Base-by-base conservation (phyloP, 768 basidiomycete species). In the Podaxis sp. region DNA sequence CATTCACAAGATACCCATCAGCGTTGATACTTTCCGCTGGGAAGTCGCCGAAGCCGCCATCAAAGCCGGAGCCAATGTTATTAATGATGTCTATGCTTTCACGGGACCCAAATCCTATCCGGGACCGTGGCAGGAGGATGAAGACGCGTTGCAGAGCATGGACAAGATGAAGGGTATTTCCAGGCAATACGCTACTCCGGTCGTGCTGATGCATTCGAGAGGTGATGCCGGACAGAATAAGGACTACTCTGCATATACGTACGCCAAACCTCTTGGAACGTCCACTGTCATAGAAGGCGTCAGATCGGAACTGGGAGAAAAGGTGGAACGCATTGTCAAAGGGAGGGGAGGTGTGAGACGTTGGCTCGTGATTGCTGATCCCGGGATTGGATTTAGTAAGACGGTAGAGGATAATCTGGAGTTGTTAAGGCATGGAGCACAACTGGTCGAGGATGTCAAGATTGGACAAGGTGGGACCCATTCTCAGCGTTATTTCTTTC, bases 381-480 rank as follows among this genome's bases (percentile, higher is more conserved):
- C 96, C 2, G 96, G 96, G 0, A 76, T 98, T 55, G 96, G 97
- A 36, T 99, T 98, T 71, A 96, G 95, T 72, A 98, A 98, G 73
- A 82, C 85, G 0, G 70, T 87, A 2, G 80, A 86, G 28, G 92
- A 82, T 4, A 95, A 96, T 72, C 64, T 93, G 36, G 77, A 80
- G 62, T 67, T 96, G 10, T 70, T 98, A 52, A 79, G 87, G 9
- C 65, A 80, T 37, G 77, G 76, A 54, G 79, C 69, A 18, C 70
- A 62, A 52, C 70, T 91, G 44, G 82, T 80, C 0, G 78, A 76
- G 1, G 77, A 82, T 44, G 57, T 68, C 10, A 11, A 54, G 3
- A 66, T 78, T 48, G 74, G 77, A 9, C 51, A 50, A 42, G 69
- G 73, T 76, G 18, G 37, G 68, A 65, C 21, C 28, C 37, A 50